Conservation (phyloP, 179 eudicot species). For the Sideroxylon spinosum region DNA sequence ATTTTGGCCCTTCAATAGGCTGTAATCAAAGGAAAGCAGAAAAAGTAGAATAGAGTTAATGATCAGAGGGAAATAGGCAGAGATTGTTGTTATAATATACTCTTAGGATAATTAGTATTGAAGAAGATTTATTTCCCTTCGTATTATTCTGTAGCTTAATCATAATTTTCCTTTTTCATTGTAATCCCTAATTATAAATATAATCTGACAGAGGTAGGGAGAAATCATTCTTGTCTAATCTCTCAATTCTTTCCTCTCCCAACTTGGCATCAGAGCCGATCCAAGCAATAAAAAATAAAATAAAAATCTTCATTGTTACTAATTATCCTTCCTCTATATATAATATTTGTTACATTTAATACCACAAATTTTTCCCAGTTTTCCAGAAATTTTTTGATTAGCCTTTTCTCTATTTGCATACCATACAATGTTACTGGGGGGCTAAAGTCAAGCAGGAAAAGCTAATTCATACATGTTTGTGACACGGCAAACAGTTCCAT, state of each 20-base stretch:
- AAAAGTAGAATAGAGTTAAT: background rate
- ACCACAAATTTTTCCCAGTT: too few relatives aligned
- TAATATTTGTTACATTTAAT: background rate
- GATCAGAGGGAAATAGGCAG: background rate
- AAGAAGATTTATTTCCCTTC: too few relatives aligned
- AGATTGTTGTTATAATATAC: background rate
- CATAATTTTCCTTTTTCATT: too few relatives aligned
- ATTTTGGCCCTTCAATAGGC: conserved; percentile 59
- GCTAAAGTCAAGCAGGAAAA: background rate
- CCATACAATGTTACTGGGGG: background rate
- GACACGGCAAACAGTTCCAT: conserved; percentile 35
- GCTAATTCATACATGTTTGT: conserved; percentile 32
- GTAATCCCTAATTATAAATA: too few relatives aligned
- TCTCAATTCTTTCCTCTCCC: too few relatives aligned
- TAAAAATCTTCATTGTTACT: background rate
- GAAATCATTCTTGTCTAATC: too few relatives aligned
- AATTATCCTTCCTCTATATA: background rate
- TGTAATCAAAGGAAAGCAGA: conserved; percentile 19
- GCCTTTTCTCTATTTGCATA: background rate
- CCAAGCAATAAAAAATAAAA: too few relatives aligned
- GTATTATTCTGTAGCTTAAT: too few relatives aligned
- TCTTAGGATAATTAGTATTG: too few relatives aligned
- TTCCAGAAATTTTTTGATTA: background rate
- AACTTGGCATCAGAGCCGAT: too few relatives aligned
- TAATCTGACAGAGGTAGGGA: too few relatives aligned